These are phyloP conservation scores for Pseudomonodictys pantanalensis DNA, from an alignment of 495 filamentous ascomycete species.

Conservation along the genomic window DNA sequence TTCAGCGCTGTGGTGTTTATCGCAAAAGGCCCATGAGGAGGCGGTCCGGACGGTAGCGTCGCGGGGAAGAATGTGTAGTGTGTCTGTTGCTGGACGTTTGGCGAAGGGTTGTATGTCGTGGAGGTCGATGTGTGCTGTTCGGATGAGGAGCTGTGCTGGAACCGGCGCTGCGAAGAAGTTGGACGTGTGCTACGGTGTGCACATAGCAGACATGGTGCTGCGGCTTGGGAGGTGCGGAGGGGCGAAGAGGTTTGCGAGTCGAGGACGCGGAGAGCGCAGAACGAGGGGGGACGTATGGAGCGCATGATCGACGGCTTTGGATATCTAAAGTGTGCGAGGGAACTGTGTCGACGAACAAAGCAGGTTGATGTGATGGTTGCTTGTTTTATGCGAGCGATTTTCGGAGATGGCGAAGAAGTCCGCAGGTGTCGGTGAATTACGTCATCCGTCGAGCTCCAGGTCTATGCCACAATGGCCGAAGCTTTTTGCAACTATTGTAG, in stretches of 20 bases:
- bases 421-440: too few relatives aligned
- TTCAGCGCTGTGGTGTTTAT: constrained; percentile 66
- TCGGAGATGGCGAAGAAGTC: too few relatives aligned
- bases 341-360: too few relatives aligned
- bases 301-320: not conserved
- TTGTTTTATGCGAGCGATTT: too few relatives aligned
- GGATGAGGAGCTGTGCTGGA: too few relatives aligned
- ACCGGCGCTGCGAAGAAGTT: not conserved
- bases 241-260: not conserved
- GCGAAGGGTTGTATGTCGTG: not conserved
- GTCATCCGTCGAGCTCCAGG: too few relatives aligned
- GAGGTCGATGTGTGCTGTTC: not conserved
- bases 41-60: constrained; percentile 76
- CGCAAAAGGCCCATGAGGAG: constrained; percentile 71
- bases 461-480: too few relatives aligned
- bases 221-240: not conserved
- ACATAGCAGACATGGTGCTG: not conserved
- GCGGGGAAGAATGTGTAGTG: constrained; percentile 87
- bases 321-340: not conserved
- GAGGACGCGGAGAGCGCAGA: not conserved
- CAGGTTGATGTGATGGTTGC: too few relatives aligned
- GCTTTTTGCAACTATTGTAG: too few relatives aligned
- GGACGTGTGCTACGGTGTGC: not conserved
- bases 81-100: constrained; percentile 36
- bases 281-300: not conserved